phyloP scores from a whole-genome alignment of 208 protist genomes.

The Tritrichomonas musculus region DNA sequence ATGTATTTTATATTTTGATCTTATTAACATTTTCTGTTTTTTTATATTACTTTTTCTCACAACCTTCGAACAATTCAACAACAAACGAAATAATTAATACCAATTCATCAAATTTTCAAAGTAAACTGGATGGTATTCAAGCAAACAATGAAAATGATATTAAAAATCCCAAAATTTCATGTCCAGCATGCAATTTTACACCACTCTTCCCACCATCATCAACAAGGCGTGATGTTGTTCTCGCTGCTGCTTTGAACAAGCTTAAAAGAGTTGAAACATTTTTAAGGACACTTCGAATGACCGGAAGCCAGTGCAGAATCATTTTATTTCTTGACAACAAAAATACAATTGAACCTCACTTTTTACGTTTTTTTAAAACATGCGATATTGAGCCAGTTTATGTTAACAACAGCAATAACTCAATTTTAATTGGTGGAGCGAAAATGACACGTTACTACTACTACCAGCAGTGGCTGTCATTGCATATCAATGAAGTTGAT shows the following conservation, averaged over 20 bases:
- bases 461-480: background rate
- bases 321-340: background rate
- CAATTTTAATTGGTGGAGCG: background rate
- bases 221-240: background rate
- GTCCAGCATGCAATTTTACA: background rate
- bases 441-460: background rate
- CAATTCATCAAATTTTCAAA: too few species aligned
- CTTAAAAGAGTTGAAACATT: background rate
- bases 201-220: background rate
- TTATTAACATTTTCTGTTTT: too few species aligned
- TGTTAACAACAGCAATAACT: background rate
- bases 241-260: background rate
- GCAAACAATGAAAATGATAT: too few species aligned
- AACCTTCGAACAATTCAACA: too few species aligned
- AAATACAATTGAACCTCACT: background rate
- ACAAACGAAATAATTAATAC: too few species aligned
- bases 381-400: constrained; percentile 14
- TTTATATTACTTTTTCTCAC: too few species aligned
- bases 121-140: too few species aligned
- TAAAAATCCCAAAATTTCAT: too few species aligned
- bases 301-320: background rate
- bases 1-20: too few species aligned
- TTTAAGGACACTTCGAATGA: background rate
- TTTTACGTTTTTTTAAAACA: background rate
- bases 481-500: constrained; percentile 22